These are phyloP conservation scores for Mycena maculata DNA, from an alignment of 768 basidiomycete genomes.

Conservation along the genomic window DNA sequence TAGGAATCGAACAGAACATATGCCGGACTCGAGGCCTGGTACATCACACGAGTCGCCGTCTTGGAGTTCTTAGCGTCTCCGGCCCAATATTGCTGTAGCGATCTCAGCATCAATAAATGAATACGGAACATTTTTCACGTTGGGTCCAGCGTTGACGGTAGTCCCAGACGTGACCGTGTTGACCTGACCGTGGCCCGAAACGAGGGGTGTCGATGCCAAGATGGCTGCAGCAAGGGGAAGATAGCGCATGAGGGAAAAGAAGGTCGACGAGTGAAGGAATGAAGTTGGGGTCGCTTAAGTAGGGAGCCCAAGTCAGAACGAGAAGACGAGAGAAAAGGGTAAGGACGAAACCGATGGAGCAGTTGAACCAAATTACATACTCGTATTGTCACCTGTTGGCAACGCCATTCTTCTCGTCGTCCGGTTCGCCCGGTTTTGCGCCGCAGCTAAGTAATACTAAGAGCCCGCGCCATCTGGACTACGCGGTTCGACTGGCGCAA, in stretches of 20 bases:
- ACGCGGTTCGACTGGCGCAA: too few species aligned
- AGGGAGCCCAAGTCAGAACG: background rate
- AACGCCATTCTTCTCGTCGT: too few species aligned
- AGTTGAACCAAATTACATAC: slow-evolving; percentile 12
- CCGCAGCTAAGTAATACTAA: too few species aligned
- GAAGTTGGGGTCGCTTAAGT: slow-evolving; percentile 11
- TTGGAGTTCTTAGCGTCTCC: slow-evolving; percentile 33
- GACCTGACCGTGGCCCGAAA: slow-evolving; percentile 37
- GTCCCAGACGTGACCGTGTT: slow-evolving; percentile 29
- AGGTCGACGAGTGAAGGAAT: slow-evolving; percentile 19
- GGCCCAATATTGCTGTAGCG: slow-evolving; percentile 31
- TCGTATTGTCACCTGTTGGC: background rate
- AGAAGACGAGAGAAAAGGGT: slow-evolving; percentile 11
- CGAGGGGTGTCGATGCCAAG: slow-evolving; percentile 21
- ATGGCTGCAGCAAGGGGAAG: slow-evolving; percentile 13
- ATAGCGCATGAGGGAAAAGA: slow-evolving; percentile 27
- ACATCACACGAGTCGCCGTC: slow-evolving; percentile 39
- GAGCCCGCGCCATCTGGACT: too few species aligned
- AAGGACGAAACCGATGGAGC: background rate
- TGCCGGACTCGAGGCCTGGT: slow-evolving; percentile 34
- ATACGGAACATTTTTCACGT: slow-evolving; percentile 18
- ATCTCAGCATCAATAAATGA: background rate
- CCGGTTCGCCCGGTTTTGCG: too few species aligned
- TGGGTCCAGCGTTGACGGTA: slow-evolving; percentile 35
- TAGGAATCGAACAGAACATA: slow-evolving; percentile 33